Conservation (phyloP, 225 moss, liverwort and hornwort genomes). For the Climacium dendroides region DNA sequence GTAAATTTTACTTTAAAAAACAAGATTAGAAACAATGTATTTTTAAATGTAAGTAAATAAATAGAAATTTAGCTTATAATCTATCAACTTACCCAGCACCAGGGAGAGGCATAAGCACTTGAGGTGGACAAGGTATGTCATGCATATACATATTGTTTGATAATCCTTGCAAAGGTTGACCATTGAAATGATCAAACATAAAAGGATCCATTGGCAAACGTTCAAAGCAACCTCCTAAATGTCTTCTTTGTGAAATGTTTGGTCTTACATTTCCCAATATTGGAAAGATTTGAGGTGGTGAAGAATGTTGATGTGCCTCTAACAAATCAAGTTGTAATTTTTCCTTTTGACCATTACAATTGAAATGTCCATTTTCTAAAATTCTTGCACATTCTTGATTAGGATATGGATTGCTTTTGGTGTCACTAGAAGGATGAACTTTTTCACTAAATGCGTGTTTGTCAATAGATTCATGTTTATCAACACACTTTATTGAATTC, state of each 20-base stretch:
- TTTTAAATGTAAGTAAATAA: not conserved
- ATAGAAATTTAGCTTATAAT: not conserved
- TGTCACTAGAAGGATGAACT: not conserved
- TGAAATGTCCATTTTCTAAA: slow-evolving; percentile 17
- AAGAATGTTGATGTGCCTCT: slow-evolving; percentile 21
- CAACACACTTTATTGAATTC: not conserved
- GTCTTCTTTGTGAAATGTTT: slow-evolving; percentile 16
- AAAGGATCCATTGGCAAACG: slow-evolving; percentile 37
- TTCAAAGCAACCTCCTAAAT: slow-evolving; percentile 35
- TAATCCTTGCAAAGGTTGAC: slow-evolving; percentile 36
- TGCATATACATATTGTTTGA: slow-evolving; percentile 17
- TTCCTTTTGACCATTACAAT: slow-evolving; percentile 14
- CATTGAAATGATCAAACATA: slow-evolving; percentile 50
- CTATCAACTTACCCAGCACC: slow-evolving; percentile 58
- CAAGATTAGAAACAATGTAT: too few species aligned
- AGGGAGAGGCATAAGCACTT: slow-evolving; percentile 73
- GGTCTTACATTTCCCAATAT: slow-evolving; percentile 9
- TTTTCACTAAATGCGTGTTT: slow-evolving; percentile 1
- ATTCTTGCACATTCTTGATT: slow-evolving; percentile 13
- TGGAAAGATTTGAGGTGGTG: slow-evolving; percentile 21
- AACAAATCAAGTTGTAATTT: slow-evolving; percentile 17
- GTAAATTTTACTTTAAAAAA: not conserved
- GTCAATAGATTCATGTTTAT: not conserved
- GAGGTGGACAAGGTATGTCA: slow-evolving; percentile 43
- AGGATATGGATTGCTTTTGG: not conserved